phyloP scores from a whole-genome alignment of 495 filamentous ascomycete genomes.

The Annulohypoxylon maeteangense region DNA sequence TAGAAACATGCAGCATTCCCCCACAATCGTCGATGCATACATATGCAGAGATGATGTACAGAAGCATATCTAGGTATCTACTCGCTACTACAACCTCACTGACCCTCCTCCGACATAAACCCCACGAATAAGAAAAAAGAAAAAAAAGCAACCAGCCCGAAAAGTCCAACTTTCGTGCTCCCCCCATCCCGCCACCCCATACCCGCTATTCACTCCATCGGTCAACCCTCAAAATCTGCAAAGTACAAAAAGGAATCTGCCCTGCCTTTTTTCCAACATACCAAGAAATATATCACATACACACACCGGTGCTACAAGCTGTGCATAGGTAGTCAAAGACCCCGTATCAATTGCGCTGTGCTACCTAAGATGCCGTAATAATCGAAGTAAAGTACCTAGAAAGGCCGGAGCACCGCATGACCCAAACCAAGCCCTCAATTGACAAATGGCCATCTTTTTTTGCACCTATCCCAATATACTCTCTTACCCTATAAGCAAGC shows the following conservation, averaged over 20 bases:
- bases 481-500: constrained; percentile 18
- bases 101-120: neutral
- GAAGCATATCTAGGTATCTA: constrained; percentile 27
- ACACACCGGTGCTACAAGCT: neutral
- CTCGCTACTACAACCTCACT: neutral
- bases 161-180: constrained; percentile 12
- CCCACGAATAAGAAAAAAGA: constrained; percentile 37
- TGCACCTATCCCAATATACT: neutral
- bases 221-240: constrained; percentile 25
- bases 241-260: constrained; percentile 12
- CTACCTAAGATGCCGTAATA: constrained; percentile 26
- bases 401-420: constrained; percentile 1
- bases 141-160: neutral
- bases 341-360: constrained; percentile 24
- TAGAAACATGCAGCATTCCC: constrained; percentile 40
- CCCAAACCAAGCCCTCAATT: constrained; percentile 20
- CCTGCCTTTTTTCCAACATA: constrained; percentile 8
- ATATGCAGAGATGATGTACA: constrained; percentile 44
- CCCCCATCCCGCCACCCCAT: neutral
- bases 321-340: neutral
- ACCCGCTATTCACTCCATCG: constrained; percentile 8
- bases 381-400: neutral
- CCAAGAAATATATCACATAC: constrained; percentile 8
- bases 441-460: constrained; percentile 15
- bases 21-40: constrained; percentile 46